These are phyloP conservation scores for Aspergillus sp. DNA, from an alignment of 2,329 filamentous ascomycete genomes.

Conservation along the genomic window DNA sequence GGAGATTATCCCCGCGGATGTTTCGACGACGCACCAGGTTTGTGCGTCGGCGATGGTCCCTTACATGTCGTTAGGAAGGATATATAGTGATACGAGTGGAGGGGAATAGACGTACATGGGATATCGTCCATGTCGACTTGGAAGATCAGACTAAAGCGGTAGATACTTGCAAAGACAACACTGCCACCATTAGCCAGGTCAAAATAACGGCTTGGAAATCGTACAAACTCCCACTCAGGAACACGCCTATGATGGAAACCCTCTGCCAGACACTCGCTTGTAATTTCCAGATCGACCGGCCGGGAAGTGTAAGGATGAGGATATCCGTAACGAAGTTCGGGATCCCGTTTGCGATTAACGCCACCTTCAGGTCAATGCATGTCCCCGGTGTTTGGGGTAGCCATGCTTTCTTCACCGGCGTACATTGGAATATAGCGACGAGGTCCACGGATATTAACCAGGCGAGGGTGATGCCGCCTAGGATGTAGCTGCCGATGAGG, in stretches of 20 bases:
- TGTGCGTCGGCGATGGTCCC: slow-evolving; percentile 5
- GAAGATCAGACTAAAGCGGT: slow-evolving; percentile 10
- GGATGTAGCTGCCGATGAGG: background rate
- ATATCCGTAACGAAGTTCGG: background rate
- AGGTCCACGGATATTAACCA: slow-evolving; percentile 8
- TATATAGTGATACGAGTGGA: background rate
- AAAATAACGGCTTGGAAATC: too few species aligned
- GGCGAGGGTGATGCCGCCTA: slow-evolving; percentile 1
- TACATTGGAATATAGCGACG: slow-evolving; percentile 7
- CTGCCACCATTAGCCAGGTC: background rate
- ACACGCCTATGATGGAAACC: background rate
- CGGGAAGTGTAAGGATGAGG: background rate
- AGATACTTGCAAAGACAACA: slow-evolving; percentile 9
- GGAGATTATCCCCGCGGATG: background rate
- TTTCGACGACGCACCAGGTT: slow-evolving; percentile 10
- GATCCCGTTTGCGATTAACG: background rate
- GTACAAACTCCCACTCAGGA: background rate
- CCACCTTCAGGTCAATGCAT: background rate
- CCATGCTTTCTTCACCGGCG: background rate
- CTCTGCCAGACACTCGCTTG: background rate
- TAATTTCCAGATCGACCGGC: background rate
- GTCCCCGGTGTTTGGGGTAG: background rate
- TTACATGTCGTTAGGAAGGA: background rate
- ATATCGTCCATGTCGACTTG: background rate
- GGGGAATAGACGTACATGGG: background rate